Evolutionary conservation across 208 protist genomes (phyloP).

Genomic region (Zelonia costaricensis): DNA sequence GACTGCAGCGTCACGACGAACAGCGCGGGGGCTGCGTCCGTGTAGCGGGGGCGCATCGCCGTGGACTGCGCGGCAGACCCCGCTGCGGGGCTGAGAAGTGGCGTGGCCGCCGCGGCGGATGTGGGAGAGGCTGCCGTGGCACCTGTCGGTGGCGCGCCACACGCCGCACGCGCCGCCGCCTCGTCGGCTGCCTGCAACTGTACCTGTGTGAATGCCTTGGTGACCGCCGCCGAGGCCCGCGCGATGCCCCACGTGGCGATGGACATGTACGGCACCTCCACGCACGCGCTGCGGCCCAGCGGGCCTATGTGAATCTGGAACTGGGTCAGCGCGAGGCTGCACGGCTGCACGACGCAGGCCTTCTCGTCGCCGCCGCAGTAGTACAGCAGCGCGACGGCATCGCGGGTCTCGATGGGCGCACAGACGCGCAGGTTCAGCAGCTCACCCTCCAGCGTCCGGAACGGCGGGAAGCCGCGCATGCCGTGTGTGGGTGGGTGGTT

Average conservation of each 20-base stretch:
- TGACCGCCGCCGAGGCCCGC: slow-evolving; percentile 13
- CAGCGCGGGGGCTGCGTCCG: slow-evolving; percentile 12
- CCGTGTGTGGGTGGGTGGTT: neutral
- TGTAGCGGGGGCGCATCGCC: slow-evolving; percentile 10
- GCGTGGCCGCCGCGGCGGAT: slow-evolving; percentile 8
- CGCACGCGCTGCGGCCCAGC: slow-evolving; percentile 13
- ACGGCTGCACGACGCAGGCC: slow-evolving; percentile 33
- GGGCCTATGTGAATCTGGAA: slow-evolving; percentile 33
- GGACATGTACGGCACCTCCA: slow-evolving; percentile 51
- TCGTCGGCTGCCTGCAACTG: slow-evolving; percentile 25
- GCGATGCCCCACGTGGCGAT: slow-evolving; percentile 53
- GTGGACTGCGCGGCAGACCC: too few species aligned
- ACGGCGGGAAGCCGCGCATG: slow-evolving; percentile 23
- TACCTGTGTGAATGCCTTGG: slow-evolving; percentile 20
- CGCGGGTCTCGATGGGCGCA: slow-evolving; percentile 30
- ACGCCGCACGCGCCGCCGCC: slow-evolving; percentile 1
- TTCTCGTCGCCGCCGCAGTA: slow-evolving; percentile 35
- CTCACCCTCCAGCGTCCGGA: slow-evolving; percentile 31
- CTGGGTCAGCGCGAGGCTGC: slow-evolving; percentile 31
- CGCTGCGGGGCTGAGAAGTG: too few species aligned
- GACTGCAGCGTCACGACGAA: slow-evolving; percentile 42
- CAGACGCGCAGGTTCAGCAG: slow-evolving; percentile 23
- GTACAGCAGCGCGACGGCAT: slow-evolving; percentile 33
- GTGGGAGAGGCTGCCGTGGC: neutral
- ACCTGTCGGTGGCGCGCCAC: neutral